phyloP scores from a whole-genome alignment of 768 basidiomycete species.

The Termitomyces sp. region DNA sequence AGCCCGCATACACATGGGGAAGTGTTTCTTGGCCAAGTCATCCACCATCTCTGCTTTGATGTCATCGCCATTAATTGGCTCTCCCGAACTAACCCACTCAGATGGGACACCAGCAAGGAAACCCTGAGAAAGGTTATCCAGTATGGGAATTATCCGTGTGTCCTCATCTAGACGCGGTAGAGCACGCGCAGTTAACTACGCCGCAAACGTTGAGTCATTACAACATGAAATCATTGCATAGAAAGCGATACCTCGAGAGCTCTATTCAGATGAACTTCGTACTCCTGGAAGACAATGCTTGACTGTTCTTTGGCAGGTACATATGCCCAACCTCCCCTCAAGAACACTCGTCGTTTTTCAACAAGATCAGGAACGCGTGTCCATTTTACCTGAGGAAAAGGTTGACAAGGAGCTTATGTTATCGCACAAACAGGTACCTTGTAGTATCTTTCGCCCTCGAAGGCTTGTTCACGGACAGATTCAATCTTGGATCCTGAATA shows the following conservation, averaged over 20 bases:
- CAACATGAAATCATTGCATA: background rate
- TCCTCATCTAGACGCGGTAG: constrained; percentile 94
- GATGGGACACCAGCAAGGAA: constrained; percentile 89
- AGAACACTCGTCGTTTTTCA: constrained; percentile 70
- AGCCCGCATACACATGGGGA: constrained; percentile 93
- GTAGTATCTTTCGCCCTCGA: constrained; percentile 60
- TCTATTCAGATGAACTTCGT: constrained; percentile 63
- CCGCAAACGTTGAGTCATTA: background rate
- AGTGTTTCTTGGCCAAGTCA: constrained; percentile 79
- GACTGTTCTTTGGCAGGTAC: constrained; percentile 75
- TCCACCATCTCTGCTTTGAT: constrained; percentile 96
- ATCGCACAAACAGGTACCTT: constrained; percentile 46
- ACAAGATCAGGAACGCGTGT: constrained; percentile 92
- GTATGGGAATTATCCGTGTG: constrained; percentile 81
- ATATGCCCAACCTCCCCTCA: constrained; percentile 83
- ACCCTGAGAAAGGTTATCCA: constrained; percentile 88
- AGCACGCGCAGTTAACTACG: constrained; percentile 75
- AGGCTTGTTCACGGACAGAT: constrained; percentile 24
- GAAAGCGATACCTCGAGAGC: constrained; percentile 62
- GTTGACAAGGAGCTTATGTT: background rate
- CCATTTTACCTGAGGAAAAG: constrained; percentile 77
- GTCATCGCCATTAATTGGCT: constrained; percentile 45
- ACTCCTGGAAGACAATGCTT: constrained; percentile 85
- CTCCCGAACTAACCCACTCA: constrained; percentile 62
- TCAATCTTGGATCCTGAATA: constrained; percentile 35